Conservation (phyloP, 2,329 filamentous ascomycete genomes). For the Fusarium marasasianum region DNA sequence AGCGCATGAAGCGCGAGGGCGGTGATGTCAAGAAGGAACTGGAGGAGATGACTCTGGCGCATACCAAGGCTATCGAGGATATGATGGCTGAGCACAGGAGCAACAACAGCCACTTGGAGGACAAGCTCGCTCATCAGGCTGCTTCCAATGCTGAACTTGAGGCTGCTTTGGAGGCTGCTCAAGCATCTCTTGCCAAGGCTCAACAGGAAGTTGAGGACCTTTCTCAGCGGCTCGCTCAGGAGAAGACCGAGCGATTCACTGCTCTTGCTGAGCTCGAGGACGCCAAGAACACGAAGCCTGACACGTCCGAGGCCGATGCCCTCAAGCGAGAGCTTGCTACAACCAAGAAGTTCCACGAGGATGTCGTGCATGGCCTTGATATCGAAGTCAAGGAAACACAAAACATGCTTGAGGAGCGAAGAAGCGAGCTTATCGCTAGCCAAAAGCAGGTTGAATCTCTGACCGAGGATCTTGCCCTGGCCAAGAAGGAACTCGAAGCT, state of each 20-base stretch:
- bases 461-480: slow-evolving; percentile 57
- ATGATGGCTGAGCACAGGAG: slow-evolving; percentile 52
- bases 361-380: slow-evolving; percentile 50
- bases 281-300: slow-evolving; percentile 63
- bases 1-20: slow-evolving; percentile 52
- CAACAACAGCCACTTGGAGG: slow-evolving; percentile 47
- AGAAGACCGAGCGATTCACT: slow-evolving; percentile 69
- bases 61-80: slow-evolving; percentile 53
- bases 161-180: slow-evolving; percentile 49
- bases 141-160: slow-evolving; percentile 50
- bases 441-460: slow-evolving; percentile 46
- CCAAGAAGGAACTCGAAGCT: slow-evolving; percentile 63
- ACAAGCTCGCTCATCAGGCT: slow-evolving; percentile 49
- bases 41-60: slow-evolving; percentile 51
- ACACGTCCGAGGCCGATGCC: slow-evolving; percentile 63
- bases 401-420: slow-evolving; percentile 48
- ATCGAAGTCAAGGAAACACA: slow-evolving; percentile 49
- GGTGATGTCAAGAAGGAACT: slow-evolving; percentile 54
- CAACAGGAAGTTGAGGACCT: slow-evolving; percentile 60
- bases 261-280: slow-evolving; percentile 70
- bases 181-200: slow-evolving; percentile 56
- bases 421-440: slow-evolving; percentile 48
- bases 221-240: slow-evolving; percentile 63
- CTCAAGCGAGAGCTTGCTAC: slow-evolving; percentile 61
- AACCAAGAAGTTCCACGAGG: slow-evolving; percentile 58